Base-by-base conservation (phyloP, 2,329 filamentous ascomycete genomes). In the Colletotrichum eremochloae region DNA sequence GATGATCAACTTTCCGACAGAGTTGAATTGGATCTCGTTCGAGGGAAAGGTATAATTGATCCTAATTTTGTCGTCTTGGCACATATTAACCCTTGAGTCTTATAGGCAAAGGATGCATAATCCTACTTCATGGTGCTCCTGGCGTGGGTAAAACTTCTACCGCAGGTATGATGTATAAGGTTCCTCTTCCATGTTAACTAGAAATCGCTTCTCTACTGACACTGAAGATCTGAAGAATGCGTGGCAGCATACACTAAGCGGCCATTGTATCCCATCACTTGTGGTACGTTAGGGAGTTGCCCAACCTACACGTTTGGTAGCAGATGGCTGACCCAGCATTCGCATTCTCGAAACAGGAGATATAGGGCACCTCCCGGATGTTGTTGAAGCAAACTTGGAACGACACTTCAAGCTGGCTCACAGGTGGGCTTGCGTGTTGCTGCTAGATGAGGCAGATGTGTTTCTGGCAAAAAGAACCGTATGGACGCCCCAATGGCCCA, bases 401-500 rank as follows among this genome's bases (percentile, higher is more conserved):
- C 53, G 33, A 29, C 56, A 61, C 15, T 53, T 67, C 18, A 61
- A 62, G 29, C 57, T 74, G 1, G 77, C 74, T 3, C 76, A 76
- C 5, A 57, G 58, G 5, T 80, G 79, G 79, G 76, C 74, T 3
- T 76, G 75, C 38, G 75, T 80, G 0, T 63, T 80, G 4, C 75
- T 81, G 0, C 71, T 80, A 0, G 78, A 81, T 20, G 78, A 79
- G 36, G 77, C 76, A 1, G 79, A 80, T 7, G 75, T 80, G 1
- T 78, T 80, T 12, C 48, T 52, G 3, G 48, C n/a, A 4, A 52
- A 52, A 14, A 31, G 48, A 52, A 52, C 48, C 4, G 48, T 52
- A 14, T 5, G 48, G 14, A 29, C 12, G 4, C 11, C 12, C 48
- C 9, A 29, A 14, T 14, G n/a, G 5, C n/a, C 12, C 11, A 24